These are phyloP conservation scores for Zhuliangozyma parablackwelliae DNA, from an alignment of 1,139 yeast species.

Conservation along the genomic window DNA sequence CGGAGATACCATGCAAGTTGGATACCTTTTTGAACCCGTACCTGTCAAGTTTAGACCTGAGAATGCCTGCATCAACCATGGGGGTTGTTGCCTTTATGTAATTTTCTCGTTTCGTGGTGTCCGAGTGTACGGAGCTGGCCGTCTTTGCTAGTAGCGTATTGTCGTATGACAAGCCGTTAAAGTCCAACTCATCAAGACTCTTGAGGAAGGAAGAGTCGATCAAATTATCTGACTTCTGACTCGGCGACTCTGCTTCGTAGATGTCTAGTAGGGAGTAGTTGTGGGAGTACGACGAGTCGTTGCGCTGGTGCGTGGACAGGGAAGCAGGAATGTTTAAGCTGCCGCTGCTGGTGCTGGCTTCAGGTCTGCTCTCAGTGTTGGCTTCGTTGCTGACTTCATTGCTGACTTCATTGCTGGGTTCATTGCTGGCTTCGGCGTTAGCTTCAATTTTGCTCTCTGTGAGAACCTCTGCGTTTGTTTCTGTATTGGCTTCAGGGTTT, in stretches of 20 bases:
- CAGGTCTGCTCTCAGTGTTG: no score
- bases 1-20: constrained; percentile 40
- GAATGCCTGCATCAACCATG: constrained; percentile 12
- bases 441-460: no score
- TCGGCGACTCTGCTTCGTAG: constrained; percentile 20
- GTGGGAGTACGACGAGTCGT: constrained; percentile 30
- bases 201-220: constrained; percentile 4
- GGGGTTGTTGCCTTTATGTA: constrained; percentile 12
- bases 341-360: no score
- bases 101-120: constrained; percentile 6
- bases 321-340: no score
- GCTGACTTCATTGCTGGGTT: no score
- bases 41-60: constrained; percentile 54
- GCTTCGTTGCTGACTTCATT: no score
- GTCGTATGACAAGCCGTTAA: constrained; percentile 3
- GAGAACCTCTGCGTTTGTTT: no score
- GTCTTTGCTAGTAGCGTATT: neutral
- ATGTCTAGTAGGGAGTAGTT: constrained; percentile 29
- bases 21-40: constrained; percentile 80
- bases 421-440: no score
- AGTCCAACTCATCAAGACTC: constrained; percentile 8
- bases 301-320: constrained; percentile 14
- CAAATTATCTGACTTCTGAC: constrained; percentile 3
- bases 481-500: no score
- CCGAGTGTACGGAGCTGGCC: neutral